Conservation (phyloP, 306 rosid genomes). For the Morella rubra region DNA sequence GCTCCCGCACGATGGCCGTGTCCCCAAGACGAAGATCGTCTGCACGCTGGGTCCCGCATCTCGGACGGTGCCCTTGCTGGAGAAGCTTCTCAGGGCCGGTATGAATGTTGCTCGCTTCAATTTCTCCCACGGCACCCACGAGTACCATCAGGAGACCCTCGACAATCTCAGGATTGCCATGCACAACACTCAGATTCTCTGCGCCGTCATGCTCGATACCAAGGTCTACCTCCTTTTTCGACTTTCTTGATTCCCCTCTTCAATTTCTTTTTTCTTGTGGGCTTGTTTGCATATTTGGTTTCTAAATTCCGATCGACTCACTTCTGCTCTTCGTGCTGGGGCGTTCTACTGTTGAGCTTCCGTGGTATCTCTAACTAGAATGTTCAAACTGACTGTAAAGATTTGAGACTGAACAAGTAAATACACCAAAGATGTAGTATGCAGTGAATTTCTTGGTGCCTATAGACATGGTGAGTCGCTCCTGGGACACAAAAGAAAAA, state of each 20-base stretch:
- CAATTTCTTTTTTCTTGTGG: not conserved
- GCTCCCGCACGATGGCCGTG: conserved; percentile 64
- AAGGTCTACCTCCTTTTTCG: conserved; percentile 42
- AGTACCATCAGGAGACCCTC: conserved; percentile 88
- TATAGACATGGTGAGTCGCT: not conserved
- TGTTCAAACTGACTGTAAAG: not conserved
- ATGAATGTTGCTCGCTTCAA: conserved; percentile 97
- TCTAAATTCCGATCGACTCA: not conserved
- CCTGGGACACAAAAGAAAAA: not conserved
- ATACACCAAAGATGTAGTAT: not conserved
- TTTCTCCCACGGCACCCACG: conserved; percentile 90
- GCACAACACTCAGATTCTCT: conserved; percentile 75
- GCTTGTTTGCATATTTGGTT: not conserved
- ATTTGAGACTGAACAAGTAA: not conserved
- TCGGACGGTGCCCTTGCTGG: conserved; percentile 66
- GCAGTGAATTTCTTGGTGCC: not conserved
- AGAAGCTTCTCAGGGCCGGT: conserved; percentile 87
- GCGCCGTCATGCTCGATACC: conserved; percentile 94
- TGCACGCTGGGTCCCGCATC: conserved; percentile 93
- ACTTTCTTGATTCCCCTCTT: not conserved
- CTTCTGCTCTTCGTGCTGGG: not conserved
- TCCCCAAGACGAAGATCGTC: conserved; percentile 89
- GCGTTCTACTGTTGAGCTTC: not conserved
- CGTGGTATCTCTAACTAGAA: not conserved
- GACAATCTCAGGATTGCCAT: conserved; percentile 79